A percentile compares a stretch with the other conserved stretches of the same genome.
Evolutionary conservation across 305 asterid genomes (phyloP).

Genomic region (Petunia hybrid): DNA sequence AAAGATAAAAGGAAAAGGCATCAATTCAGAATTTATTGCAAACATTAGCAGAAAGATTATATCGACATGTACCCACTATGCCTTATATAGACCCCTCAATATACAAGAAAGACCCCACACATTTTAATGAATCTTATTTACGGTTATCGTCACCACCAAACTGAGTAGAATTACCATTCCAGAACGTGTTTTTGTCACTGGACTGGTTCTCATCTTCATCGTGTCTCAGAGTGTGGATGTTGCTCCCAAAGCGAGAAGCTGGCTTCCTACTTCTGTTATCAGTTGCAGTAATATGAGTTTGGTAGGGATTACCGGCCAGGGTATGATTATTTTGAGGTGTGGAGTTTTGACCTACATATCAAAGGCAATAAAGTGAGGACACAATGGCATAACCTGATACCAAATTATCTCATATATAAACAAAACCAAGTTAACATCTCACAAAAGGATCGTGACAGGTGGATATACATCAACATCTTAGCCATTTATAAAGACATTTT

Average conservation of each 20-base stretch:
- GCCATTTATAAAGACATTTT: slow-evolving; percentile 1
- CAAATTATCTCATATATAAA: not conserved
- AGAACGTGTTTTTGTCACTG: slow-evolving; percentile 68
- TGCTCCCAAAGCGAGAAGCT: slow-evolving; percentile 64
- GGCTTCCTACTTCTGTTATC: slow-evolving; percentile 49
- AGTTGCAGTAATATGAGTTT: slow-evolving; percentile 37
- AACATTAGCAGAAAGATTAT: not conserved
- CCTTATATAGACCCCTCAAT: not conserved
- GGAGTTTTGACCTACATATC: slow-evolving; percentile 61
- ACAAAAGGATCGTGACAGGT: not conserved
- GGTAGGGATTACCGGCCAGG: slow-evolving; percentile 45
- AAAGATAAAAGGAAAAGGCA: slow-evolving; percentile 1
- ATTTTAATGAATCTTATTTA: slow-evolving; percentile 40
- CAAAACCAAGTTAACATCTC: slow-evolving; percentile 9
- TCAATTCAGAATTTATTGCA: slow-evolving; percentile 9
- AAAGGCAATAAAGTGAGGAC: slow-evolving; percentile 40
- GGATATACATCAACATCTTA: not conserved
- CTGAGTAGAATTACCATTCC: slow-evolving; percentile 97
- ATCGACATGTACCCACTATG: not conserved
- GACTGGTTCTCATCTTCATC: slow-evolving; percentile 64
- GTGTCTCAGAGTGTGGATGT: slow-evolving; percentile 85
- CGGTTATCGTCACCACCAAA: slow-evolving; percentile 72
- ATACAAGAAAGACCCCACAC: slow-evolving; percentile 3
- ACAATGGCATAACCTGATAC: not conserved
- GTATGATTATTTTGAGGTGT: slow-evolving; percentile 52